A percentile compares a stretch with the other conserved stretches of the same genome.
These are phyloP conservation scores for Collybiopsis confluens DNA, from an alignment of 768 basidiomycete genomes.

Conservation along the genomic window DNA sequence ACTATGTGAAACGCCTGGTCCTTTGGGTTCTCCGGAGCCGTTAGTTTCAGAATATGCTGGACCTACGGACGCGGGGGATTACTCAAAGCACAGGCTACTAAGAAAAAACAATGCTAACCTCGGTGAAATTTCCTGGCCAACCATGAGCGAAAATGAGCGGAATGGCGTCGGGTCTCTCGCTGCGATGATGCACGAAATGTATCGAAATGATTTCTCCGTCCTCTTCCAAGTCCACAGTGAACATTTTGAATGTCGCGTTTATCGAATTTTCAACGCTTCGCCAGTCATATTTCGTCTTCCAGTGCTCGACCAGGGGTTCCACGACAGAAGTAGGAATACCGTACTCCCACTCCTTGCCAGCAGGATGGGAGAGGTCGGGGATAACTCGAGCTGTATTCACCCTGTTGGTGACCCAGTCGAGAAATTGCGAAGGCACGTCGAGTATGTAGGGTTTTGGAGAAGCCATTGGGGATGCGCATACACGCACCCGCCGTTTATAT, in stretches of 20 bases:
- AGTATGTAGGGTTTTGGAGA: slow-evolving; percentile 34
- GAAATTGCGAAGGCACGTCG: slow-evolving; percentile 29
- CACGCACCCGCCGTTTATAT: too few species aligned
- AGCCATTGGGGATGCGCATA: background rate
- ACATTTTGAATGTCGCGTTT: slow-evolving; percentile 46
- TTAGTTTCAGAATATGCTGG: slow-evolving; percentile 22
- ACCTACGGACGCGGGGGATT: slow-evolving; percentile 16
- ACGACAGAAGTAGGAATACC: slow-evolving; percentile 40
- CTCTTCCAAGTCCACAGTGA: slow-evolving; percentile 45
- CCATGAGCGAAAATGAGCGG: slow-evolving; percentile 56
- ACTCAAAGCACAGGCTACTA: background rate
- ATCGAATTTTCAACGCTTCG: slow-evolving; percentile 40
- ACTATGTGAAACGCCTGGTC: slow-evolving; percentile 30
- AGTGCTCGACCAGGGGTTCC: slow-evolving; percentile 38
- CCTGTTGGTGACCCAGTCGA: slow-evolving; percentile 36
- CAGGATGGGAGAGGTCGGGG: slow-evolving; percentile 42
- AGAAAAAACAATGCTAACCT: slow-evolving; percentile 17
- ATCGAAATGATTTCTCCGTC: slow-evolving; percentile 41
- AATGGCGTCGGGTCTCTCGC: slow-evolving; percentile 34
- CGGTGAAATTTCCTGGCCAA: slow-evolving; percentile 38
- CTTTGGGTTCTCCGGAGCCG: slow-evolving; percentile 22
- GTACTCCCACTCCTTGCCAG: slow-evolving; percentile 42
- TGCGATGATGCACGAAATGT: slow-evolving; percentile 50
- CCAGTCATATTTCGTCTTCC: slow-evolving; percentile 48
- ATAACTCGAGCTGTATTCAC: slow-evolving; percentile 37